Evolutionary conservation across 2,329 filamentous ascomycete species (phyloP).

Genomic region (Trichocomaceae sp.): DNA sequence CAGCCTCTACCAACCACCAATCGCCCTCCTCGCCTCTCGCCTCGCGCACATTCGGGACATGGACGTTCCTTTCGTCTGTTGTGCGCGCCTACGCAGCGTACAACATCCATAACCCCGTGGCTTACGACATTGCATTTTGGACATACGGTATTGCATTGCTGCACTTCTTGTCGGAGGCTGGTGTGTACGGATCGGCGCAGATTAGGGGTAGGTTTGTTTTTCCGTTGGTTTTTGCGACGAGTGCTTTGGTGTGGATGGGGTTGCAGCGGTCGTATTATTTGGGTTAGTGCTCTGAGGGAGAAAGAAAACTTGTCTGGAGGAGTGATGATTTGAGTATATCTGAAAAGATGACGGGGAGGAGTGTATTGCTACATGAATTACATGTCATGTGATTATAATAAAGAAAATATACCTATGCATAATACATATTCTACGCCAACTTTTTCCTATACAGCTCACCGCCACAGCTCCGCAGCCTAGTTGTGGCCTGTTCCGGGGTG

Average conservation of each 20-base stretch:
- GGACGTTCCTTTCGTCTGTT: conserved; percentile 72
- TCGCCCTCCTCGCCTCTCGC: conserved; percentile 64
- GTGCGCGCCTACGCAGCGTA: conserved; percentile 80
- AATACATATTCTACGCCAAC: conserved; percentile 24
- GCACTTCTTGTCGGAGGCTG: conserved; percentile 76
- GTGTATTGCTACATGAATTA: neutral
- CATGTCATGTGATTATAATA: neutral
- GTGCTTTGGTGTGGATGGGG: conserved; percentile 56
- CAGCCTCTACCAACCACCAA: conserved; percentile 47
- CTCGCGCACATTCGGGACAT: conserved; percentile 77
- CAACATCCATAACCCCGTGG: conserved; percentile 62
- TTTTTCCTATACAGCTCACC: conserved; percentile 77
- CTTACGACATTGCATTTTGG: conserved; percentile 76
- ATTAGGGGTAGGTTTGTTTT: conserved; percentile 54
- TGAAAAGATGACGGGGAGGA: neutral
- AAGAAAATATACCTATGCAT: neutral
- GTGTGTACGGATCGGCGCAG: conserved; percentile 68
- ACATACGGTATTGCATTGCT: conserved; percentile 71
- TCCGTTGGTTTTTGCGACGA: conserved; percentile 52
- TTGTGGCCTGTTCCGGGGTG: conserved; percentile 89
- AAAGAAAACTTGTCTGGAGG: neutral
- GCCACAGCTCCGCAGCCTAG: conserved; percentile 65
- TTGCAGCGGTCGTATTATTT: conserved; percentile 45
- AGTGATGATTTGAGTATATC: neutral
- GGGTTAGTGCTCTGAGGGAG: neutral